These are phyloP conservation scores for Penicillium sp. DNA, from an alignment of 2,329 filamentous ascomycete genomes.

Conservation along the genomic window DNA sequence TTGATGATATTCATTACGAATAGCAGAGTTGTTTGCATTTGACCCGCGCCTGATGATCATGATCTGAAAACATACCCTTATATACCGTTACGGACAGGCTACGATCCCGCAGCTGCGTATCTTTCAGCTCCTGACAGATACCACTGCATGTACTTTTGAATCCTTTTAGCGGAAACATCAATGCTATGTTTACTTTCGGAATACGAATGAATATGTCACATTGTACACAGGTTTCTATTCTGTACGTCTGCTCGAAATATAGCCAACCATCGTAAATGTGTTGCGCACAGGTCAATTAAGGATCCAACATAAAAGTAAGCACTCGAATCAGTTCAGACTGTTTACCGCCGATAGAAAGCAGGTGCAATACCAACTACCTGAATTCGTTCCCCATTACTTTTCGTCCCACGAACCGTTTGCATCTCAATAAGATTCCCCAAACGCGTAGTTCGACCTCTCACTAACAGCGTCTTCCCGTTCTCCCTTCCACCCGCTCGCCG, in stretches of 20 bases:
- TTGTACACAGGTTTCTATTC: background rate
- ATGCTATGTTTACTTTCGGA: background rate
- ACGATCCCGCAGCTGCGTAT: background rate
- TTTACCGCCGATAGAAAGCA: no score
- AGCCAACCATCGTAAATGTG: background rate
- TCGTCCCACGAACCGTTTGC: no score
- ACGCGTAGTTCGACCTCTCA: no score
- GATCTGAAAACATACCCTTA: slow-evolving; percentile 1
- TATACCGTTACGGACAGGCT: background rate
- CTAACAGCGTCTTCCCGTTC: no score
- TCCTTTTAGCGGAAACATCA: slow-evolving; percentile 6
- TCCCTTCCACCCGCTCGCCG: no score
- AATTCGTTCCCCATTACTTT: no score
- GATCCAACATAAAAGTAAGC: no score
- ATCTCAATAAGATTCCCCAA: no score
- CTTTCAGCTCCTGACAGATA: background rate
- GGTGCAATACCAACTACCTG: no score
- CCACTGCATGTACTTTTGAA: background rate
- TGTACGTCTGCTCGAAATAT: background rate
- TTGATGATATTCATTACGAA: background rate
- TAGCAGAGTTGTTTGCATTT: background rate
- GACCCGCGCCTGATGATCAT: slow-evolving; percentile 13
- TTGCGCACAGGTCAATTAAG: background rate
- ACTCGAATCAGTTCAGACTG: no score
- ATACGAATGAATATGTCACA: background rate